Percentiles rank a stretch among this genome's conserved stretches.
Conservation (phyloP, 495 filamentous ascomycete genomes). For the Hypoxylon fragiforme region DNA sequence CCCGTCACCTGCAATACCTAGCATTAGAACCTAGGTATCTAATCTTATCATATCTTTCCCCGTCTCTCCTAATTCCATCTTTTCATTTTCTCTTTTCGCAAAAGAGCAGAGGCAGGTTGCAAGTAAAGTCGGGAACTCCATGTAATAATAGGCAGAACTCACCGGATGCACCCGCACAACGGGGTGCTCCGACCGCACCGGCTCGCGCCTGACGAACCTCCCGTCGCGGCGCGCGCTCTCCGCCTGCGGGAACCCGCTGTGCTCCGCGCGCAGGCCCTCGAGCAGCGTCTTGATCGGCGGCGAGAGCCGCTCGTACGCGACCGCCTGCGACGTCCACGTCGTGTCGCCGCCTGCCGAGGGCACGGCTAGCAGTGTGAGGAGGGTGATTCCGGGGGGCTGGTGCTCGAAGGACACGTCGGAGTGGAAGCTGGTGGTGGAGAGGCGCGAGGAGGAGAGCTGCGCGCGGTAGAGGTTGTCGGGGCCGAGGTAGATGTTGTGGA, state of each 20-base stretch:
- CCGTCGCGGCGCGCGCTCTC: conserved; percentile 62
- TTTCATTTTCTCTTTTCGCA: too few relatives aligned
- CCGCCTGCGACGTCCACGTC: conserved; percentile 73
- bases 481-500: conserved; percentile 55
- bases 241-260: conserved; percentile 73
- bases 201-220: conserved; percentile 67
- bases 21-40: too few relatives aligned
- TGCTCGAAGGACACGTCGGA: conserved; percentile 69
- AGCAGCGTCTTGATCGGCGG: conserved; percentile 70
- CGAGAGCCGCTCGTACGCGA: conserved; percentile 71
- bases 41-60: too few relatives aligned
- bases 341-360: conserved; percentile 79
- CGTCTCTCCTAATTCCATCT: too few relatives aligned
- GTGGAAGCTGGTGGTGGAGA: conserved; percentile 48
- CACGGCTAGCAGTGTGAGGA: conserved; percentile 68
- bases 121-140: too few relatives aligned
- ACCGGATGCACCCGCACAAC: conserved; percentile 70
- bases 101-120: too few relatives aligned
- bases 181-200: conserved; percentile 68
- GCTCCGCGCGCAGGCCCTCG: conserved; percentile 69
- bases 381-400: conserved; percentile 78
- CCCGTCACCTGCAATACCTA: conserved; percentile 58
- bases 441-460: conserved; percentile 50
- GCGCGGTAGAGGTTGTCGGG: conserved; percentile 49
- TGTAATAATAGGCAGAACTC: too few relatives aligned